Evolutionary conservation across 192 early-diverging fungal genomes (phyloP).

Genomic region (Coemansia sp.): DNA sequence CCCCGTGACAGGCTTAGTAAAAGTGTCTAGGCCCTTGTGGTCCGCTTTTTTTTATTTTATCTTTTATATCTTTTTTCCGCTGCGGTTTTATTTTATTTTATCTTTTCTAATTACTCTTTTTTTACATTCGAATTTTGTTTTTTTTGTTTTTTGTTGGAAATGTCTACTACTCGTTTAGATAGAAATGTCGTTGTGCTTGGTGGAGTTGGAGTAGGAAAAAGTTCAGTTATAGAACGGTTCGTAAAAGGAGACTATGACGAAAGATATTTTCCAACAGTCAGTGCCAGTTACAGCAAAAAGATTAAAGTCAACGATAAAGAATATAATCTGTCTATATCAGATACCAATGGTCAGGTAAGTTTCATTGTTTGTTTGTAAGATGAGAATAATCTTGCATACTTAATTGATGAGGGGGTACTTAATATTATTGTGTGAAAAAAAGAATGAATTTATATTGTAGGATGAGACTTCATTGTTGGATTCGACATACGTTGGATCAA

Average conservation of each 20-base stretch:
- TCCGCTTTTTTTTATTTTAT: not conserved
- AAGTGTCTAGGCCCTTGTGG: not conserved
- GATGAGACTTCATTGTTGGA: conserved; percentile 96
- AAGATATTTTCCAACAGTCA: conserved; percentile 96
- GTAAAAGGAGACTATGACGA: conserved; percentile 90
- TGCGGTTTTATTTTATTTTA: not conserved
- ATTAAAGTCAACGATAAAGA: conserved; percentile 82
- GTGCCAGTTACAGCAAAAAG: conserved; percentile 86
- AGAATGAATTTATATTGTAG: conserved; percentile 28
- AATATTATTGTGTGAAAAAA: no score
- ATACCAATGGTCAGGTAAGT: conserved; percentile 92
- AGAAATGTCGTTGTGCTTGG: no score
- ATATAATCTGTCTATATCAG: conserved; percentile 88
- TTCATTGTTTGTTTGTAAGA: not conserved
- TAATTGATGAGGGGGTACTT: no score
- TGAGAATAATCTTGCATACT: no score
- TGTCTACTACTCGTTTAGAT: not conserved
- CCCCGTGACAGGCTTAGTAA: not conserved
- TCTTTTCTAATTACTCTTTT: not conserved
- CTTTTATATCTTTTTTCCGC: not conserved
- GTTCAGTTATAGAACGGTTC: conserved; percentile 90
- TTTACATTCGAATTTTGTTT: not conserved
- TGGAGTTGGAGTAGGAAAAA: conserved; percentile 64
- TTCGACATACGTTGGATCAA: conserved; percentile 84
- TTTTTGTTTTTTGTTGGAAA: not conserved